Evolutionary conservation across 441 rosid genomes (phyloP).

Genomic region (Syzygium malaccense): DNA sequence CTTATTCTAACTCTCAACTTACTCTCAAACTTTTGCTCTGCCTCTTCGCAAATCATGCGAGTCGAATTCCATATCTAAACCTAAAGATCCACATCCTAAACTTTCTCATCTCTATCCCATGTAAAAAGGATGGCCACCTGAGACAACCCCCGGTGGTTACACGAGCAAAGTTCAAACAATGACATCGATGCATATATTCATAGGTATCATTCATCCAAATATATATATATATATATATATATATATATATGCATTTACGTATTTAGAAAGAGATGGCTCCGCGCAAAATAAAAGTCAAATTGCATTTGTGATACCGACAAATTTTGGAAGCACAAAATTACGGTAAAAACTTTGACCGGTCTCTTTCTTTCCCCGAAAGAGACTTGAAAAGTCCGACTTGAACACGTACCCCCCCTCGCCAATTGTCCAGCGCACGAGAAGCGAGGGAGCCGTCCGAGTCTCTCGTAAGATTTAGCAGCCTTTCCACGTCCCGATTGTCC

Average conservation of each 20-base stretch:
- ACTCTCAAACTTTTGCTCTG: too few species aligned
- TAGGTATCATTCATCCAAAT: background rate
- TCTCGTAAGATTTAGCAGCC: background rate
- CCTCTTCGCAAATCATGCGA: fast-evolving
- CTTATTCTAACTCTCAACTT: too few species aligned
- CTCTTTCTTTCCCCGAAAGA: background rate
- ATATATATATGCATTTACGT: too few species aligned
- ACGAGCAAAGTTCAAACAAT: background rate
- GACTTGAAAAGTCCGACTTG: background rate
- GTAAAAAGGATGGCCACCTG: fast-evolving
- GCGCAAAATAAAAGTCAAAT: fast-evolving
- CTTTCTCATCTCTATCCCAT: too few species aligned
- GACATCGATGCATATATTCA: background rate
- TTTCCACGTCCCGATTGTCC: background rate
- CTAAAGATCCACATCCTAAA: fast-evolving
- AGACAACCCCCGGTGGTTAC: too few species aligned
- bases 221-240: too few species aligned
- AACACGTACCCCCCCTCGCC: background rate
- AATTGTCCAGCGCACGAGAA: background rate
- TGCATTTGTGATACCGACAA: fast-evolving
- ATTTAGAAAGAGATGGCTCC: fast-evolving
- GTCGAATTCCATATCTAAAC: too few species aligned
- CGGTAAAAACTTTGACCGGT: background rate
- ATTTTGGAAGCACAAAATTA: background rate
- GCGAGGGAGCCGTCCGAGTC: background rate